A percentile compares a stretch with the other conserved stretches of the same genome.
Conservation (phyloP, 2,329 filamentous ascomycete species). For the Aureobasidium uvarum region DNA sequence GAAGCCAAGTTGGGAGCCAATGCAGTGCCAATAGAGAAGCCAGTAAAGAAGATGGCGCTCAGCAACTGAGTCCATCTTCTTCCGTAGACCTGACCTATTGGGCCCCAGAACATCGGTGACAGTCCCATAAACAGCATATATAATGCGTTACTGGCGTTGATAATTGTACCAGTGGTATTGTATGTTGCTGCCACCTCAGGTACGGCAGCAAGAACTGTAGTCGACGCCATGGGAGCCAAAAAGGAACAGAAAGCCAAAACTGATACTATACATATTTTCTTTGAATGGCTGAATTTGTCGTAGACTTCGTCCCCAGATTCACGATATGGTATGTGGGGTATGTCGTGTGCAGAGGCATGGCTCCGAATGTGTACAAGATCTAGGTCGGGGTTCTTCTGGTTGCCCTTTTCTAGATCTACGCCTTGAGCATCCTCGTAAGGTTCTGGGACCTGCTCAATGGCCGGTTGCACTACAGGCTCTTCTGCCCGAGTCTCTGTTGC, state of each 20-base stretch:
- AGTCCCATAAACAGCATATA: constrained; percentile 73
- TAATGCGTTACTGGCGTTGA: constrained; percentile 73
- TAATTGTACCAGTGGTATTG: constrained; percentile 63
- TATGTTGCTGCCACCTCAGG: constrained; percentile 69
- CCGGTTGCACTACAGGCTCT: constrained; percentile 25
- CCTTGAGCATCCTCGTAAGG: constrained; percentile 26
- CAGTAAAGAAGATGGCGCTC: constrained; percentile 63
- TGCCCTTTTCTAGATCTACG: constrained; percentile 22
- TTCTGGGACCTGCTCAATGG: constrained; percentile 19
- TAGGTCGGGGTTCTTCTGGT: constrained; percentile 1
- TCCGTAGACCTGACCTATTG: constrained; percentile 56
- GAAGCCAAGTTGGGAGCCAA: constrained; percentile 66
- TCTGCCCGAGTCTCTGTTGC: constrained; percentile 4
- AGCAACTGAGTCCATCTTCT: constrained; percentile 53
- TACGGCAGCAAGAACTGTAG: constrained; percentile 68
- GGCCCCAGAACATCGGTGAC: constrained; percentile 68
- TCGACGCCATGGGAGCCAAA: constrained; percentile 71
- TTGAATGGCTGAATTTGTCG: constrained; percentile 58
- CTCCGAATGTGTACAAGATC: constrained; percentile 29
- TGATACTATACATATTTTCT: constrained; percentile 66
- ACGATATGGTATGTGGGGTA: constrained; percentile 37
- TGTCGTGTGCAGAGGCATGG: constrained; percentile 31
- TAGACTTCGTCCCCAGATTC: constrained; percentile 58
- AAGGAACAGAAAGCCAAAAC: constrained; percentile 74
- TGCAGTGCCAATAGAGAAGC: constrained; percentile 69